phyloP scores from a whole-genome alignment of 257 asterid species.

The Hygrophila difformis region DNA sequence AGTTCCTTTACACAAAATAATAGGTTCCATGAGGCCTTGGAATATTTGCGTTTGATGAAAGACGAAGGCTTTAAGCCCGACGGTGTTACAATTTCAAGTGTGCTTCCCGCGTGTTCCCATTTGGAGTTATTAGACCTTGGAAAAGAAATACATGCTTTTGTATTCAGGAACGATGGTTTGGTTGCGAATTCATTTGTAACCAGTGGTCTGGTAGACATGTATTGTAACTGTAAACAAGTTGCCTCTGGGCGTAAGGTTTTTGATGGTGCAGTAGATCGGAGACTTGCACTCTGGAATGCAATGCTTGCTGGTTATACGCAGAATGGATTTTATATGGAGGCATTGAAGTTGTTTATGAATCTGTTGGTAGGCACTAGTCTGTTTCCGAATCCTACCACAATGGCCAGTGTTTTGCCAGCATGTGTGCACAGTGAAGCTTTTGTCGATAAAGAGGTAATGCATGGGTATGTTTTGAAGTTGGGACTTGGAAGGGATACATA shows the following conservation, averaged over 20 bases:
- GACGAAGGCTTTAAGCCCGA: slow-evolving; percentile 59
- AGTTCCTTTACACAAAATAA: slow-evolving; percentile 47
- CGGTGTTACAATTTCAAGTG: slow-evolving; percentile 71
- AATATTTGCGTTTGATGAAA: slow-evolving; percentile 43
- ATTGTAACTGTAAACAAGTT: slow-evolving; percentile 74
- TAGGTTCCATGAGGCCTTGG: slow-evolving; percentile 57
- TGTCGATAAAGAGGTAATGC: slow-evolving; percentile 57
- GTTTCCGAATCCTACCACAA: slow-evolving; percentile 59
- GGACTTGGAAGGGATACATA: slow-evolving; percentile 52
- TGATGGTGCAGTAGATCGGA: slow-evolving; percentile 36
- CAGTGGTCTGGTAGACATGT: slow-evolving; percentile 85
- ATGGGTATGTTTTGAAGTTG: slow-evolving; percentile 67
- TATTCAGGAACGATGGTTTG: slow-evolving; percentile 47
- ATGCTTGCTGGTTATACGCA: slow-evolving; percentile 86
- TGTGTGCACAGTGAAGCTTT: slow-evolving; percentile 66
- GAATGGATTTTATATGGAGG: slow-evolving; percentile 52
- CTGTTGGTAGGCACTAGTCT: slow-evolving; percentile 34
- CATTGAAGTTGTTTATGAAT: slow-evolving; percentile 48
- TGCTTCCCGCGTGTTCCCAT: slow-evolving; percentile 82
- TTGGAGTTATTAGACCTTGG: slow-evolving; percentile 64
- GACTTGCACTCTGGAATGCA: slow-evolving; percentile 75
- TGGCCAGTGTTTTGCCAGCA: slow-evolving; percentile 88
- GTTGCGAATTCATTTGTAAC: slow-evolving; percentile 60
- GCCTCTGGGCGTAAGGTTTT: slow-evolving; percentile 51
- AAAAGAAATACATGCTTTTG: slow-evolving; percentile 65